A percentile compares a stretch with the other conserved stretches of the same genome.
phyloP scores from a whole-genome alignment of 2,329 filamentous ascomycete species.

The Fusarium coicis region DNA sequence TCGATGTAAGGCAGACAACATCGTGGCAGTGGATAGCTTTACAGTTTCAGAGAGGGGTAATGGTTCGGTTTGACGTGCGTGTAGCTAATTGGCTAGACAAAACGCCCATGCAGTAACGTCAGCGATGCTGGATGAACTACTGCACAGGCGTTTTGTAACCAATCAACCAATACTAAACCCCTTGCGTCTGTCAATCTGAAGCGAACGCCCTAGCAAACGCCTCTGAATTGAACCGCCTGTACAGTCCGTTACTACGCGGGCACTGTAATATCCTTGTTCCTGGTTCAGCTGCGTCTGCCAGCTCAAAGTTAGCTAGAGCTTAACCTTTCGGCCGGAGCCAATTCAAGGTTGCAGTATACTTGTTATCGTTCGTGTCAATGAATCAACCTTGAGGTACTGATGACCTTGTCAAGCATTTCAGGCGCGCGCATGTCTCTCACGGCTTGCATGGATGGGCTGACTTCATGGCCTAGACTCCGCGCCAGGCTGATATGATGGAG shows the following conservation, averaged over 20 bases:
- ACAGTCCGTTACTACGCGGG: not conserved
- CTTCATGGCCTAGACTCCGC: accelerated
- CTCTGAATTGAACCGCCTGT: not conserved
- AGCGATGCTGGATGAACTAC: not conserved
- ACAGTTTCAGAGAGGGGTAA: not conserved
- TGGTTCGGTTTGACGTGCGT: not conserved
- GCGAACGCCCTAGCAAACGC: not conserved
- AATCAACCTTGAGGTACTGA: not conserved
- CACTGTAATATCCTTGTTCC: not conserved
- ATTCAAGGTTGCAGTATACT: not conserved
- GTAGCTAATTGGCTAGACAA: not conserved
- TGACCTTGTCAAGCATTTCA: not conserved
- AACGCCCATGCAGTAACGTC: not conserved
- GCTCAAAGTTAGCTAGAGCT: no score
- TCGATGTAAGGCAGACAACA: not conserved
- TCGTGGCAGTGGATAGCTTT: not conserved
- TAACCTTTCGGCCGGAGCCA: not conserved
- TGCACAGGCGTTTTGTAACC: not conserved
- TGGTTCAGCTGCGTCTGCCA: not conserved
- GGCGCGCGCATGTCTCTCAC: not conserved
- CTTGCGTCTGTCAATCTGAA: not conserved
- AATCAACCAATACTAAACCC: not conserved
- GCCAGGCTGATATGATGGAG: not conserved
- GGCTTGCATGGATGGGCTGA: not conserved
- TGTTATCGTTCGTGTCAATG: not conserved